phyloP scores from a whole-genome alignment of 2,329 filamentous ascomycete species.

The Massarina eburnea region DNA sequence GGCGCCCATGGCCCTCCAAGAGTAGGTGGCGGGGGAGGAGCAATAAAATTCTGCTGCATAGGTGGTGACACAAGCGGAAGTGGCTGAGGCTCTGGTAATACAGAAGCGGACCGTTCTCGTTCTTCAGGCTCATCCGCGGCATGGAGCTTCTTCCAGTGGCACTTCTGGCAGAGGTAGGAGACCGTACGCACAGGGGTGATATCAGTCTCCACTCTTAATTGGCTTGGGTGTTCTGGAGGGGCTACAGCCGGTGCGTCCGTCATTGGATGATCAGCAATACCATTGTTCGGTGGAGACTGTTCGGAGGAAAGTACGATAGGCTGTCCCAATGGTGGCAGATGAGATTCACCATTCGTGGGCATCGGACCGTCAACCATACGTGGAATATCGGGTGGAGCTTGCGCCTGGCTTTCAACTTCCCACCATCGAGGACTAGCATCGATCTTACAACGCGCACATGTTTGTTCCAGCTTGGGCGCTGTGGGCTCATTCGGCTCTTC shows the following conservation, averaged over 20 bases:
- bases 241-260: conserved; percentile 29
- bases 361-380: conserved; percentile 24
- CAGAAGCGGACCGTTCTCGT: conserved; percentile 30
- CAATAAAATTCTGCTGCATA: conserved; percentile 25
- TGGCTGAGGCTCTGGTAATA: conserved; percentile 36
- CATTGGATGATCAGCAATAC: conserved; percentile 30
- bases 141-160: conserved; percentile 49
- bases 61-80: conserved; percentile 37
- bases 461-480: conserved; percentile 34
- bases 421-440: conserved; percentile 70
- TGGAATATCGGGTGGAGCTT: conserved; percentile 8
- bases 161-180: conserved; percentile 51
- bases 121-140: conserved; percentile 33
- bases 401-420: conserved; percentile 30
- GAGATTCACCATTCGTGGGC: conserved; percentile 24
- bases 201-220: conserved; percentile 27
- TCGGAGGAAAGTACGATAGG: conserved; percentile 16
- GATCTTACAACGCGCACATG: conserved; percentile 53
- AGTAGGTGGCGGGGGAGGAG: conserved; percentile 16
- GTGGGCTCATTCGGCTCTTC: conserved; percentile 38
- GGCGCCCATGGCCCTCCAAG: conserved; percentile 14
- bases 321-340: conserved; percentile 13
- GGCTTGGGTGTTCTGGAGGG: conserved; percentile 15
- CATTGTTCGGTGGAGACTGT: conserved; percentile 22
- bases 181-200: conserved; percentile 11